phyloP scores from a whole-genome alignment of 2,329 filamentous ascomycete genomes.

The Botrytis paeoniae region DNA sequence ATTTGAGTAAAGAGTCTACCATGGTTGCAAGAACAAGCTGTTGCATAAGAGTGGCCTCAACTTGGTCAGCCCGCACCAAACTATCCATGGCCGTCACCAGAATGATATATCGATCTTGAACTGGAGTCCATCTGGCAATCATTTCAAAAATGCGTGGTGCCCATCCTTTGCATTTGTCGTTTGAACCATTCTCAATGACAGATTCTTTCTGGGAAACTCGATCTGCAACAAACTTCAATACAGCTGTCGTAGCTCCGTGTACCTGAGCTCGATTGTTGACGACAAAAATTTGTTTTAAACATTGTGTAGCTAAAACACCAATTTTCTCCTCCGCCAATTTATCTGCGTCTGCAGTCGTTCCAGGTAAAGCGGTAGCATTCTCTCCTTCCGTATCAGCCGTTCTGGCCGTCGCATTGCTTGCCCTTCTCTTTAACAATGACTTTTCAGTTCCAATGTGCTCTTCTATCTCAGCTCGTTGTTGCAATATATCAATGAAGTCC shows the following conservation, averaged over 20 bases:
- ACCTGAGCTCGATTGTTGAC: slow-evolving; percentile 80
- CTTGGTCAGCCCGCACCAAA: slow-evolving; percentile 64
- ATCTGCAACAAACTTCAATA: slow-evolving; percentile 71
- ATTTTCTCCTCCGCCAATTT: slow-evolving; percentile 87
- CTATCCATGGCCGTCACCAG: slow-evolving; percentile 78
- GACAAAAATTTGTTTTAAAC: slow-evolving; percentile 81
- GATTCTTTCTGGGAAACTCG: slow-evolving; percentile 51
- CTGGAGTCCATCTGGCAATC: slow-evolving; percentile 82
- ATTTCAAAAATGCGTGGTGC: slow-evolving; percentile 77
- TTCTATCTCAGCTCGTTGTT: slow-evolving; percentile 63
- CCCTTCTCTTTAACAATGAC: slow-evolving; percentile 59
- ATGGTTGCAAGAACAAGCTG: slow-evolving; percentile 75
- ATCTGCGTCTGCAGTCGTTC: slow-evolving; percentile 82
- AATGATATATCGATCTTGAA: slow-evolving; percentile 91
- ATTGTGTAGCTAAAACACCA: slow-evolving; percentile 77
- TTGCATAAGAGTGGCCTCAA: slow-evolving; percentile 67
- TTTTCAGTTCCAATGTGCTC: slow-evolving; percentile 67
- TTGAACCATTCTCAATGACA: slow-evolving; percentile 48
- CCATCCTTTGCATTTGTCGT: slow-evolving; percentile 62
- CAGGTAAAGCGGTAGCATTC: slow-evolving; percentile 70
- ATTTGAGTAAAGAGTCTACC: slow-evolving; percentile 78
- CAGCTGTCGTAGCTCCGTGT: slow-evolving; percentile 67
- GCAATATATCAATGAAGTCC: slow-evolving; percentile 65
- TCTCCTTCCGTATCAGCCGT: slow-evolving; percentile 64
- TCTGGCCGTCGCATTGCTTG: slow-evolving; percentile 75